These are phyloP conservation scores for Jaminaea rosea DNA, from an alignment of 1,284 basidiomycete genomes.

Conservation along the genomic window DNA sequence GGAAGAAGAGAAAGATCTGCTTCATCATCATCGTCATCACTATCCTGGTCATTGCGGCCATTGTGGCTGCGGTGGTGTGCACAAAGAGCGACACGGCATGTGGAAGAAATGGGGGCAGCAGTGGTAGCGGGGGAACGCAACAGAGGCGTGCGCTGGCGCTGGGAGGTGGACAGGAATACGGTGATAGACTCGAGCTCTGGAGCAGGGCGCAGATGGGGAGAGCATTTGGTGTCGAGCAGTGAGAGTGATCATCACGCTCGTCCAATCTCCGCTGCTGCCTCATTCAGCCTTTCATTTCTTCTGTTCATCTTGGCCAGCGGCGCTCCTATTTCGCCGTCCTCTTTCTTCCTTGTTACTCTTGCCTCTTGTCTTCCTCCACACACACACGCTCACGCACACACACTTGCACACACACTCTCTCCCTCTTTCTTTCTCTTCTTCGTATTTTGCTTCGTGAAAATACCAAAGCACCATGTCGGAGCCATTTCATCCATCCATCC, in stretches of 20 bases:
- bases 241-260: too few relatives aligned
- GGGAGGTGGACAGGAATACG: neutral
- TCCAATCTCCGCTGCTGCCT: too few relatives aligned
- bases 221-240: neutral
- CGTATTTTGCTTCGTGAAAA: too few relatives aligned
- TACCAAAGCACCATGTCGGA: too few relatives aligned
- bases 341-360: too few relatives aligned
- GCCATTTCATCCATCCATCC: too few relatives aligned
- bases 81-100: slow-evolving; percentile 7
- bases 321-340: neutral
- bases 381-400: too few relatives aligned
- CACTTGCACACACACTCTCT: too few relatives aligned
- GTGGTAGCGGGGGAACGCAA: neutral
- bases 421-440: too few relatives aligned
- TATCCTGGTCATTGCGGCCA: slow-evolving; percentile 29
- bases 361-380: too few relatives aligned
- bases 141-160: neutral
- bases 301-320: neutral
- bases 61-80: slow-evolving; percentile 32
- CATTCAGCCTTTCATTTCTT: neutral
- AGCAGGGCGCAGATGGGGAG: neutral
- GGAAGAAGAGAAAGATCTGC: slow-evolving; percentile 56
- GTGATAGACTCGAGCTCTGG: neutral
- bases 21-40: slow-evolving; percentile 38
- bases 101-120: neutral